Conservation (phyloP, 2,329 filamentous ascomycete genomes). For the Byssochlamys sp. region DNA sequence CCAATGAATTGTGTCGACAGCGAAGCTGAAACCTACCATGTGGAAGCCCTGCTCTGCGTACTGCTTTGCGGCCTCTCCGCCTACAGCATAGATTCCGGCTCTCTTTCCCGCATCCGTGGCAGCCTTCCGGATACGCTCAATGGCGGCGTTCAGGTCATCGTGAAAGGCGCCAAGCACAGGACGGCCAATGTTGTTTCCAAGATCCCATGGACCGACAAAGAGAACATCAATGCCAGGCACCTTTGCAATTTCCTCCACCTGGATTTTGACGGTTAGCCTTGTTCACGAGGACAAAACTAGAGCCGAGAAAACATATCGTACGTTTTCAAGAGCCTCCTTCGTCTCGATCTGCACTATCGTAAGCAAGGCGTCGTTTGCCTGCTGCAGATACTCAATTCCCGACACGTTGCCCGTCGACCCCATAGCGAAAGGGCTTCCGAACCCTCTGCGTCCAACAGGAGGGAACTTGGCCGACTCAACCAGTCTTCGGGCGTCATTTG, state of each 20-base stretch:
- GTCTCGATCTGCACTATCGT: constrained; percentile 41
- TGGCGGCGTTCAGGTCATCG: constrained; percentile 43
- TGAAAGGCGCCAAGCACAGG: constrained; percentile 42
- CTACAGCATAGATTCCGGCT: constrained; percentile 46
- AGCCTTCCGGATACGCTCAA: constrained; percentile 42
- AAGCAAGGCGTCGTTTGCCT: constrained; percentile 45
- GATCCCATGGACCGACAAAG: constrained; percentile 47
- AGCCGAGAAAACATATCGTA: constrained; percentile 4
- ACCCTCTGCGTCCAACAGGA: constrained; percentile 45
- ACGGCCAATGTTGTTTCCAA: constrained; percentile 49
- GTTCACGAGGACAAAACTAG: background rate
- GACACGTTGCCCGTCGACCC: constrained; percentile 32
- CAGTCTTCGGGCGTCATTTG: constrained; percentile 44
- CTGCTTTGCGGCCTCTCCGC: constrained; percentile 41
- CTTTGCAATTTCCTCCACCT: constrained; percentile 43
- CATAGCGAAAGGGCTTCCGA: constrained; percentile 47
- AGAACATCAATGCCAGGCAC: constrained; percentile 46
- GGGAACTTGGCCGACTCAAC: constrained; percentile 49
- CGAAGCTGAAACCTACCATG: constrained; percentile 32
- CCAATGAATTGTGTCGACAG: background rate
- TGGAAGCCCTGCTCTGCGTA: constrained; percentile 48
- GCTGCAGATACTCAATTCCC: constrained; percentile 41
- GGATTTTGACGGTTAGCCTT: background rate
- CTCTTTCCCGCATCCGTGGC: constrained; percentile 45
- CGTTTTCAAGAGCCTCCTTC: constrained; percentile 30